Evolutionary conservation across 495 filamentous ascomycete genomes (phyloP).

Genomic region (Penicillium maclennaniae): DNA sequence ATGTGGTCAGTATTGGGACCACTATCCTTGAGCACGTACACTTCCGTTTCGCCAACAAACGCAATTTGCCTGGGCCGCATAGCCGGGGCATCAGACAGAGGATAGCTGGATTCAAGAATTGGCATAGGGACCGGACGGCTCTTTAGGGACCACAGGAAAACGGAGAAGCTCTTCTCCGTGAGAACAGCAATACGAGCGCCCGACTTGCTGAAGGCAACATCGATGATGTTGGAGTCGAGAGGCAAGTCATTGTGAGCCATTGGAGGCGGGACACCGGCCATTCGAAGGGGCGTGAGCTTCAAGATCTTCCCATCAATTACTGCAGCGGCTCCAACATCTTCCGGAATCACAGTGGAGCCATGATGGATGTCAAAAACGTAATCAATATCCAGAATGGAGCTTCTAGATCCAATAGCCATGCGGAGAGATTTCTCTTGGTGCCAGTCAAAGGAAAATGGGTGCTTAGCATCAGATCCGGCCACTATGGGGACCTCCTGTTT

Average conservation of each 20-base stretch:
- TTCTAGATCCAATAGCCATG: conserved; percentile 48
- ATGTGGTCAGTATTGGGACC: conserved; percentile 33
- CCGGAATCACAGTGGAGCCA: conserved; percentile 64
- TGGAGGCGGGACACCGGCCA: conserved; percentile 84
- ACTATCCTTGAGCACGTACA: conserved; percentile 37
- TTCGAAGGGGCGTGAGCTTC: conserved; percentile 79
- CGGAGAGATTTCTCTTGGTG: conserved; percentile 78
- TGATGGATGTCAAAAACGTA: conserved; percentile 64
- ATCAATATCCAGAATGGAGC: conserved; percentile 57
- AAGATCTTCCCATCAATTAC: conserved; percentile 81
- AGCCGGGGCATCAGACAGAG: conserved; percentile 33
- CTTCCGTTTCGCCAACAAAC: conserved; percentile 43
- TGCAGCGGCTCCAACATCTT: conserved; percentile 76
- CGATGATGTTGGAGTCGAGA: conserved; percentile 59
- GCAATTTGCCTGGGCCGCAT: conserved; percentile 41
- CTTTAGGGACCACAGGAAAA: conserved; percentile 63
- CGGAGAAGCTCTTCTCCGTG: conserved; percentile 55
- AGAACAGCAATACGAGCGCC: conserved; percentile 69
- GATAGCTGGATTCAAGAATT: conserved; percentile 44
- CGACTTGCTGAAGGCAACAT: conserved; percentile 68
- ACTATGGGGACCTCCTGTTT: conserved; percentile 76
- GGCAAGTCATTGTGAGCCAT: conserved; percentile 79
- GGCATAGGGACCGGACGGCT: conserved; percentile 43
- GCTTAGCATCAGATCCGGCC: conserved; percentile 18
- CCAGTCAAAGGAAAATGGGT: conserved; percentile 57